Conservation (phyloP, 139 green algal species). For the Tetraselmis striata region DNA sequence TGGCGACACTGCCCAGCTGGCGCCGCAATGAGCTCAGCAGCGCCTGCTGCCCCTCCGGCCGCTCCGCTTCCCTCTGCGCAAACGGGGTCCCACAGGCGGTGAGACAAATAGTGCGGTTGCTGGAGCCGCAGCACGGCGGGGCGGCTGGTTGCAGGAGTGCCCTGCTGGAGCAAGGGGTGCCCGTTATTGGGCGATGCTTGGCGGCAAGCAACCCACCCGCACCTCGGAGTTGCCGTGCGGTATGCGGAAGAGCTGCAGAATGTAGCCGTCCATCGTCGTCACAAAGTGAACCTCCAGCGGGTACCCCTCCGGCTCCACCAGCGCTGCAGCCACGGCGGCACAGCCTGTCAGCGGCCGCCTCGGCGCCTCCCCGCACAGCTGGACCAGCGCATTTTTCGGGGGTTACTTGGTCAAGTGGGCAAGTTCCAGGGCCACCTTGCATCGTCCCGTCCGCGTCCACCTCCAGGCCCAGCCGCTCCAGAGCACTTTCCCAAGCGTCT, state of each 20-base stretch:
- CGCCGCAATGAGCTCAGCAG: neutral
- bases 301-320: slow-evolving; percentile 44
- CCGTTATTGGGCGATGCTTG: too few relatives aligned
- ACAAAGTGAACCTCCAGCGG: slow-evolving; percentile 49
- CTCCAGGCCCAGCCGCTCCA: neutral
- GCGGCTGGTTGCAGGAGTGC: too few relatives aligned
- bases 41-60: neutral
- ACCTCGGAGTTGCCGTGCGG: slow-evolving; percentile 25
- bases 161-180: too few relatives aligned
- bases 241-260: slow-evolving; percentile 53
- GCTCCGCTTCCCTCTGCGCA: neutral
- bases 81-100: too few relatives aligned
- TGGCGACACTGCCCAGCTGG: neutral
- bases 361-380: too few relatives aligned
- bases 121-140: too few relatives aligned
- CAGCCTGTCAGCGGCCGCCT: too few relatives aligned
- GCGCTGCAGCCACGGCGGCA: slow-evolving; percentile 22
- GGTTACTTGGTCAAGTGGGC: too few relatives aligned
- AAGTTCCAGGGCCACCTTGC: too few relatives aligned
- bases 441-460: neutral
- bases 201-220: too few relatives aligned
- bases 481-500: neutral
- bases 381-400: too few relatives aligned
- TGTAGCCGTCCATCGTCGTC: slow-evolving; percentile 43
- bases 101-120: too few relatives aligned